Conservation (phyloP, 306 rosid species). For the Acacia acuminata region DNA sequence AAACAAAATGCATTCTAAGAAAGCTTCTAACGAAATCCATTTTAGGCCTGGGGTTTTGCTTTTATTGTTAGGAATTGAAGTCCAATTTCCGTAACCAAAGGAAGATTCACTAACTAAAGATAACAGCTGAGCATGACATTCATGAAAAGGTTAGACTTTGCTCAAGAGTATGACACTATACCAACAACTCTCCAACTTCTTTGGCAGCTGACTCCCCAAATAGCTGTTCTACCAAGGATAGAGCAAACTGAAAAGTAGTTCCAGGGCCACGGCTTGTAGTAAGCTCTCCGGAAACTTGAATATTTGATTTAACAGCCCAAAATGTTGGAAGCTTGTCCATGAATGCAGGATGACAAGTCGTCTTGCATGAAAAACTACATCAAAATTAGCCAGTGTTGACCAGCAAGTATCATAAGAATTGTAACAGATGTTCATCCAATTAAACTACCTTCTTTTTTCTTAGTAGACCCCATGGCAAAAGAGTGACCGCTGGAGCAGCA, state of each 20-base stretch:
- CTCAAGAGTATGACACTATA: conserved; percentile 36
- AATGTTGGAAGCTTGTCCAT: conserved; percentile 84
- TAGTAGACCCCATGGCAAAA: conserved; percentile 94
- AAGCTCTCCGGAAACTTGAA: conserved; percentile 86
- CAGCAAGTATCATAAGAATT: conserved; percentile 12
- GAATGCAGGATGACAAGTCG: conserved; percentile 96
- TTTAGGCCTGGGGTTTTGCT: not conserved
- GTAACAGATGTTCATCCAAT: conserved; percentile 22
- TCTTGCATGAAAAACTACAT: conserved; percentile 64
- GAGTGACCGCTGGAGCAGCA: conserved; percentile 96
- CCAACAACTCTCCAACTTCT: conserved; percentile 72
- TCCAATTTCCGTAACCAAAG: not conserved
- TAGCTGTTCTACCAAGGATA: conserved; percentile 82
- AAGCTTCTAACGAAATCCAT: not conserved
- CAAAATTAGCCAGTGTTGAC: conserved; percentile 46
- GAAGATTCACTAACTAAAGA: not conserved
- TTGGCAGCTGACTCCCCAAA: conserved; percentile 75
- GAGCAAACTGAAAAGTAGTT: conserved; percentile 79
- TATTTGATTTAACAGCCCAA: conserved; percentile 88
- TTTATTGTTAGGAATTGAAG: not conserved
- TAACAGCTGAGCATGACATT: not conserved
- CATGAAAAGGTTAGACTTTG: not conserved
- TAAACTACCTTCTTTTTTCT: conserved; percentile 69
- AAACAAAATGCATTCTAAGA: not conserved
- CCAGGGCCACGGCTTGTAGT: conserved; percentile 97